These are phyloP conservation scores for Ceratobasidium sp. DNA, from an alignment of 1,284 basidiomycete genomes.

Conservation along the genomic window DNA sequence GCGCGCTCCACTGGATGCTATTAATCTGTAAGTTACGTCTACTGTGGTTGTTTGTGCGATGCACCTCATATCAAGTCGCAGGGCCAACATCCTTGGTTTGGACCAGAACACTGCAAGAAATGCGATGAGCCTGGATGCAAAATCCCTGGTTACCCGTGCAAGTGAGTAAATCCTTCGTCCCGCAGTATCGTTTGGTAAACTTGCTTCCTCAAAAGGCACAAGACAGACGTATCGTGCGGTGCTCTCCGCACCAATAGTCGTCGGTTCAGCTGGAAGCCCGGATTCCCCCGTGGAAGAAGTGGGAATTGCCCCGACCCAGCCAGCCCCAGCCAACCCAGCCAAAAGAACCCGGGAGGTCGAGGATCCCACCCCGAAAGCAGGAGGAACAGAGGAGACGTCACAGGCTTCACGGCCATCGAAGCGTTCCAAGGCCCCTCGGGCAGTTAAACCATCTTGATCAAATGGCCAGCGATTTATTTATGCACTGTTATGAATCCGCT, in stretches of 20 bases:
- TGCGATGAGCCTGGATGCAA: constrained; percentile 68
- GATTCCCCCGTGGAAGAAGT: neutral
- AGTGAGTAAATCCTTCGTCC: constrained; percentile 62
- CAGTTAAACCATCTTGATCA: neutral
- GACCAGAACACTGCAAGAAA: constrained; percentile 73
- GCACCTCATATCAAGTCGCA: constrained; percentile 51
- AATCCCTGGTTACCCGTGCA: constrained; percentile 74
- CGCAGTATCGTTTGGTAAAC: constrained; percentile 13
- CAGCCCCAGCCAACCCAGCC: neutral
- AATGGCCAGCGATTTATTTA: neutral
- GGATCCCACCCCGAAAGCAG: neutral
- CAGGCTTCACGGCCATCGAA: constrained; percentile 14
- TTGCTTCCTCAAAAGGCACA: constrained; percentile 57
- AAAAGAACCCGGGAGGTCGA: constrained; percentile 28
- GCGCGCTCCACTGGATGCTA: constrained; percentile 73
- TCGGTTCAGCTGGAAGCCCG: constrained; percentile 52
- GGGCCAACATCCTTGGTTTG: constrained; percentile 72
- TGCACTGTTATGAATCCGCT: neutral
- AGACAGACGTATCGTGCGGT: constrained; percentile 74
- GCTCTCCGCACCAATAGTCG: constrained; percentile 72
- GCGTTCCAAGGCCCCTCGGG: constrained; percentile 17
- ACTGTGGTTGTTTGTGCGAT: neutral
- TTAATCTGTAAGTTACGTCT: constrained; percentile 69
- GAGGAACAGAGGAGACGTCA: neutral
- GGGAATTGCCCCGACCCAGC: neutral